A percentile compares a stretch with the other conserved stretches of the same genome.
Evolutionary conservation across 169 alveolate species (phyloP).

Genomic region (Neospora caninum): DNA sequence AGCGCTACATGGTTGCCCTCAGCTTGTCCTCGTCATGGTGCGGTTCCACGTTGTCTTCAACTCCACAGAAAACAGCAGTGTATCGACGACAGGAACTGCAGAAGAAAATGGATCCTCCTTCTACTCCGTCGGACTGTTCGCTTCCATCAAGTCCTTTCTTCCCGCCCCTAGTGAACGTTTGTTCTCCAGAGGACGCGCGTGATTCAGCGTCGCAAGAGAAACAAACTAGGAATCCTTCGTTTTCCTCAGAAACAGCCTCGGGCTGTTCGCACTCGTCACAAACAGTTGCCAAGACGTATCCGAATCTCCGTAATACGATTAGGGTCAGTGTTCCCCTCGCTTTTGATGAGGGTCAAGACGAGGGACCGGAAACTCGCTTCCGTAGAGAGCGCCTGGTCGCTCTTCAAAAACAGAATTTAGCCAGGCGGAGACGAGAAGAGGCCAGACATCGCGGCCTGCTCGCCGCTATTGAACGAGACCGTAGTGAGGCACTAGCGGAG

Average conservation of each 20-base stretch:
- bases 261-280: too few species aligned
- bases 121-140: neutral
- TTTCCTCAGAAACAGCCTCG: too few species aligned
- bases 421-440: neutral
- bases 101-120: neutral
- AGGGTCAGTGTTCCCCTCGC: constrained; percentile 7
- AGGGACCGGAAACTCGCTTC: neutral
- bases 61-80: neutral
- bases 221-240: too few species aligned
- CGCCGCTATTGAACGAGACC: neutral
- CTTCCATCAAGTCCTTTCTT: neutral
- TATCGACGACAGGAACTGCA: neutral
- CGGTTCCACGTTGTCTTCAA: neutral
- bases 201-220: neutral
- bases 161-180: neutral
- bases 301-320: too few species aligned
- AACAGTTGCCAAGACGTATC: too few species aligned
- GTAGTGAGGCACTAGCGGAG: constrained; percentile 3
- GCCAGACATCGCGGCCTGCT: neutral
- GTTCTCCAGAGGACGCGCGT: neutral
- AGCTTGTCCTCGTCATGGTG: neutral
- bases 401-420: neutral
- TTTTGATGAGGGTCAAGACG: neutral
- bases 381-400: neutral
- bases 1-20: too few species aligned